These are phyloP conservation scores for Globisporangium barbulae DNA, from an alignment of 352 stramenopile species.

Conservation along the genomic window DNA sequence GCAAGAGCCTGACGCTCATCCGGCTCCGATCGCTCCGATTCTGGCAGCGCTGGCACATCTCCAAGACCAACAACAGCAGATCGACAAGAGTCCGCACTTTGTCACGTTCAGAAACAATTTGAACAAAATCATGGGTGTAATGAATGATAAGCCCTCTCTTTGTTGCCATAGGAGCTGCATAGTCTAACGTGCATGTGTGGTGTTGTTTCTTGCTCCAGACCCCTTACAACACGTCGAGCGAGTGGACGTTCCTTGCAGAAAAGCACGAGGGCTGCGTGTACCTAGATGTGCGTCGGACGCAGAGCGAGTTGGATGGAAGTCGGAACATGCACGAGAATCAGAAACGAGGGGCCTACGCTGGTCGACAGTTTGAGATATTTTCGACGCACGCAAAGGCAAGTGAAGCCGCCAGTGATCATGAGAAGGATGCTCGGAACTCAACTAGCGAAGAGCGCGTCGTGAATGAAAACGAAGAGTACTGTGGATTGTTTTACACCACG, in stretches of 20 bases:
- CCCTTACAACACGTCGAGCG: slow-evolving; percentile 73
- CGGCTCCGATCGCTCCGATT: slow-evolving; percentile 50
- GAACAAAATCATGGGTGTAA: slow-evolving; percentile 81
- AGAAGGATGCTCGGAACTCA: not conserved
- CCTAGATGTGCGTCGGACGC: slow-evolving; percentile 51
- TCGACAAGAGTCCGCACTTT: slow-evolving; percentile 35
- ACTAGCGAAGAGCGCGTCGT: slow-evolving; percentile 24
- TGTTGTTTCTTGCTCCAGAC: slow-evolving; percentile 28
- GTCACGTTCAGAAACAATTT: slow-evolving; percentile 79
- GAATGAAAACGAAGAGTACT: slow-evolving; percentile 71
- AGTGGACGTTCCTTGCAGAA: slow-evolving; percentile 57
- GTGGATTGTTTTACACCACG: slow-evolving; percentile 55
- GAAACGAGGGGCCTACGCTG: slow-evolving; percentile 53
- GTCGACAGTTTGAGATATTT: slow-evolving; percentile 70
- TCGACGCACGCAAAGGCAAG: slow-evolving; percentile 23
- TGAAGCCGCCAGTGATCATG: not conserved
- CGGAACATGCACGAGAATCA: slow-evolving; percentile 52
- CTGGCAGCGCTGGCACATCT: slow-evolving; percentile 44
- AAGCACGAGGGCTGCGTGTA: slow-evolving; percentile 61
- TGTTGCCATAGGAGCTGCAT: not conserved
- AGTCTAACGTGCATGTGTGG: not conserved
- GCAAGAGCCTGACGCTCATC: slow-evolving; percentile 31
- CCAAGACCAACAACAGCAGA: slow-evolving; percentile 19
- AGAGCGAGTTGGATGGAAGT: slow-evolving; percentile 38
- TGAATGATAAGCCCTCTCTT: slow-evolving; percentile 1